Conservation (phyloP, 345 rosid genomes). For the Melastoma malabathricum region DNA sequence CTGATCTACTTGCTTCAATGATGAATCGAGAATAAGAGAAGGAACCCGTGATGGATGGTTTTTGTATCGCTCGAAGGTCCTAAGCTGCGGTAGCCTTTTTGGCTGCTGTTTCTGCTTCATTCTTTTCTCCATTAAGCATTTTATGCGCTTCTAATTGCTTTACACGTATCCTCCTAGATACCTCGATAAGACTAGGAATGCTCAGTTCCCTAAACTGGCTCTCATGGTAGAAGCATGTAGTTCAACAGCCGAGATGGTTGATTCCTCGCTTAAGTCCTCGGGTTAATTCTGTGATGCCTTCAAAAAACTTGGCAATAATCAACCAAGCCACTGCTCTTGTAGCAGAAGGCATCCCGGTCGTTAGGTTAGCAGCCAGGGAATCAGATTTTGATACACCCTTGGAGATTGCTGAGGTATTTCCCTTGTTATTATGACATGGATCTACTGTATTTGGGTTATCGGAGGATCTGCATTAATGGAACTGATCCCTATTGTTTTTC, state of each 20-base stretch:
- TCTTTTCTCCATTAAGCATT: too few species aligned
- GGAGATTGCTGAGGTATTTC: conserved; percentile 50
- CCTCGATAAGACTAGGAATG: too few species aligned
- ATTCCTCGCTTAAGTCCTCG: conserved; percentile 62
- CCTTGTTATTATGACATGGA: neutral
- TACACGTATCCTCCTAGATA: too few species aligned
- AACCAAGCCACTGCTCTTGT: conserved; percentile 88
- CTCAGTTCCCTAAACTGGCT: too few species aligned
- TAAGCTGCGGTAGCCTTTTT: too few species aligned
- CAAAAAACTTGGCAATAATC: conserved; percentile 79
- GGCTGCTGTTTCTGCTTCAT: too few species aligned
- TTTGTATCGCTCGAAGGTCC: too few species aligned
- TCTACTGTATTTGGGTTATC: neutral
- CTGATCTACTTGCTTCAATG: too few species aligned
- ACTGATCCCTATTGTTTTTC: neutral
- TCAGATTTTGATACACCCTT: conserved; percentile 92
- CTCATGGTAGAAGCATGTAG: neutral
- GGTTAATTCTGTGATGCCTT: conserved; percentile 68
- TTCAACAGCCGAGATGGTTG: conserved; percentile 32
- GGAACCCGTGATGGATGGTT: too few species aligned
- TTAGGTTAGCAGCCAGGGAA: conserved; percentile 90
- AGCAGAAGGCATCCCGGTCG: conserved; percentile 74
- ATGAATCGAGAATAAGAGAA: too few species aligned
- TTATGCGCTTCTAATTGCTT: too few species aligned
- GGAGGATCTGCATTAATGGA: neutral